Conservation (phyloP, 805 yeast genomes). For the Candida methanosorbosa region DNA sequence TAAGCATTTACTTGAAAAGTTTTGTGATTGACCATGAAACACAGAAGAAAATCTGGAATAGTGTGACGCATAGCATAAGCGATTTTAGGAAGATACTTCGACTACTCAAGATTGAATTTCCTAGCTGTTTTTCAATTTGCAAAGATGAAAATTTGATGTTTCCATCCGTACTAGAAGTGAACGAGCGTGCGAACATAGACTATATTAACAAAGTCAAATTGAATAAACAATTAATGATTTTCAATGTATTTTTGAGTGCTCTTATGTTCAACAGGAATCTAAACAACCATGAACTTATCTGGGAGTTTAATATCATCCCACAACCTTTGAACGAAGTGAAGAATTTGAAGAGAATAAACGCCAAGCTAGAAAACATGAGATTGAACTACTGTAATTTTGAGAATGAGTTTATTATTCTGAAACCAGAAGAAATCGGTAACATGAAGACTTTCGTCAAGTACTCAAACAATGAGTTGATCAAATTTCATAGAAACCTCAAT, state of each 20-base stretch:
- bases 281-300: slow-evolving; percentile 26
- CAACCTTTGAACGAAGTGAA: slow-evolving; percentile 16
- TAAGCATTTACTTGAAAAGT: slow-evolving; percentile 17
- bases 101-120: slow-evolving; percentile 27
- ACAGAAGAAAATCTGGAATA: slow-evolving; percentile 3
- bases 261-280: slow-evolving; percentile 30
- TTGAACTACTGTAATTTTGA: not conserved
- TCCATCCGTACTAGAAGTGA: slow-evolving; percentile 11
- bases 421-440: slow-evolving; percentile 31
- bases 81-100: slow-evolving; percentile 26
- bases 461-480: slow-evolving; percentile 33
- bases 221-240: slow-evolving; percentile 36
- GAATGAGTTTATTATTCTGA: slow-evolving; percentile 9
- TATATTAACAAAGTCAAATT: slow-evolving; percentile 33
- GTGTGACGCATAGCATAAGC: slow-evolving; percentile 18
- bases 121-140: slow-evolving; percentile 20
- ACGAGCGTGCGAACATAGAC: slow-evolving; percentile 15
- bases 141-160: slow-evolving; percentile 12
- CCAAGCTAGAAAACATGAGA: not conserved
- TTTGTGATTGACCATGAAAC: slow-evolving; percentile 1
- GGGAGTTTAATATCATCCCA: slow-evolving; percentile 32
- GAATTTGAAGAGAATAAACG: slow-evolving; percentile 5
- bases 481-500: slow-evolving; percentile 20
- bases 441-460: slow-evolving; percentile 40
- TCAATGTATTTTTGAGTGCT: slow-evolving; percentile 42